Percentiles rank a stretch among this genome's conserved stretches.
Conservation (phyloP, 1,139 yeast genomes). For the Pichia kudriavzevii region DNA sequence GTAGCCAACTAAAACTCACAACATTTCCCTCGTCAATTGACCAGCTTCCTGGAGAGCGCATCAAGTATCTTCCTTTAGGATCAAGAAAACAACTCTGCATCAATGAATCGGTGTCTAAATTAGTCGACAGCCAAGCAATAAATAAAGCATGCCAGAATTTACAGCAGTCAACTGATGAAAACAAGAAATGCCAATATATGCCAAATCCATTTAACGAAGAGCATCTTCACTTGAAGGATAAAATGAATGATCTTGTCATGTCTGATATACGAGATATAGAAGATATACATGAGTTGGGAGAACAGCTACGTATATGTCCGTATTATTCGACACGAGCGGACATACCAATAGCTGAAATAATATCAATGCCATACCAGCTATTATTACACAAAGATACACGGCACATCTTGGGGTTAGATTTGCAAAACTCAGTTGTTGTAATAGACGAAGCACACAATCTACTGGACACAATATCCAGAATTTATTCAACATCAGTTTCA, state of each 20-base stretch:
- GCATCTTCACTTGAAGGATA: constrained; percentile 31
- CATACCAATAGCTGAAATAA: constrained; percentile 55
- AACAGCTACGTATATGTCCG: constrained; percentile 58
- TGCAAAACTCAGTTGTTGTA: constrained; percentile 61
- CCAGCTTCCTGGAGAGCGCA: constrained; percentile 35
- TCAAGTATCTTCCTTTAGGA: constrained; percentile 62
- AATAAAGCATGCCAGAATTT: constrained; percentile 81
- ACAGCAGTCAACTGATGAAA: constrained; percentile 35
- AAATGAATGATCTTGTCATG: constrained; percentile 54
- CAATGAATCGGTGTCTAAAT: constrained; percentile 45
- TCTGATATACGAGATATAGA: constrained; percentile 75
- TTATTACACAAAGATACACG: constrained; percentile 61
- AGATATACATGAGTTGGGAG: constrained; percentile 61
- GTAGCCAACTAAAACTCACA: constrained; percentile 62
- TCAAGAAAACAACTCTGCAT: constrained; percentile 85
- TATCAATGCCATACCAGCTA: constrained; percentile 82
- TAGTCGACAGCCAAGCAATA: constrained; percentile 45
- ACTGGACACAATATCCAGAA: constrained; percentile 63
- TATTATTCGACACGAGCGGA: constrained; percentile 67
- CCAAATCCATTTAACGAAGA: constrained; percentile 32
- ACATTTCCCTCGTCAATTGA: constrained; percentile 55
- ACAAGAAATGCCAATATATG: constrained; percentile 51
- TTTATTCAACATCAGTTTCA: constrained; percentile 59
- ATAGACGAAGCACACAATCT: constrained; percentile 94
- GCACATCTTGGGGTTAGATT: constrained; percentile 47